These are phyloP conservation scores for Talaromyces sp. DNA, from an alignment of 2,329 filamentous ascomycete species.

Conservation along the genomic window DNA sequence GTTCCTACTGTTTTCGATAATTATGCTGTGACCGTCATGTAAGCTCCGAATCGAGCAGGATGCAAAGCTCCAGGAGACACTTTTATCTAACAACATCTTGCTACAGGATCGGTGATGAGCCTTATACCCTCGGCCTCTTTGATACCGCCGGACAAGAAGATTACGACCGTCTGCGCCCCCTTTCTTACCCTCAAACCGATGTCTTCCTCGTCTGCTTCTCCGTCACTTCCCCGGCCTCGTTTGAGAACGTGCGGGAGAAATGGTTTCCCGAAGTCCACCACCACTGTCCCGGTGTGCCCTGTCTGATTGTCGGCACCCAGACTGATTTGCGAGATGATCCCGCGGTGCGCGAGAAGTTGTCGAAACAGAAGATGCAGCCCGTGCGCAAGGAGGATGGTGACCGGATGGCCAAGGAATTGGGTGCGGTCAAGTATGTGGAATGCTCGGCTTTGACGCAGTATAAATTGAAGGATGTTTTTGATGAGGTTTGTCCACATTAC, in stretches of 20 bases:
- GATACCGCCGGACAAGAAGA: constrained; percentile 99
- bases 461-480: constrained; percentile 98
- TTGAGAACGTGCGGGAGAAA: constrained; percentile 98
- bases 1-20: constrained; percentile 99
- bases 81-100: neutral
- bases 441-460: constrained; percentile 97
- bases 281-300: constrained; percentile 96
- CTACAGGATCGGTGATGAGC: constrained; percentile 93
- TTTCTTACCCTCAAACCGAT: constrained; percentile 97
- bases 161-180: constrained; percentile 93
- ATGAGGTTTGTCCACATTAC: constrained; percentile 65
- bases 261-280: constrained; percentile 99
- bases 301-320: constrained; percentile 96
- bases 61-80: neutral
- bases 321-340: constrained; percentile 90
- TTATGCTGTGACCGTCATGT: constrained; percentile 99
- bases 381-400: constrained; percentile 92
- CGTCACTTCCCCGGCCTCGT: constrained; percentile 93
- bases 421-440: constrained; percentile 97
- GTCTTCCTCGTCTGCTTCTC: constrained; percentile 99
- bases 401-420: constrained; percentile 94
- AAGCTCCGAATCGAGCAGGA: constrained; percentile 47
- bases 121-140: constrained; percentile 93
- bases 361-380: constrained; percentile 93
- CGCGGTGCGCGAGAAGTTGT: constrained; percentile 82